Percentiles rank a stretch among this genome's conserved stretches.
phyloP scores from a whole-genome alignment of 805 yeast genomes.

The Ogataea philodendri region DNA sequence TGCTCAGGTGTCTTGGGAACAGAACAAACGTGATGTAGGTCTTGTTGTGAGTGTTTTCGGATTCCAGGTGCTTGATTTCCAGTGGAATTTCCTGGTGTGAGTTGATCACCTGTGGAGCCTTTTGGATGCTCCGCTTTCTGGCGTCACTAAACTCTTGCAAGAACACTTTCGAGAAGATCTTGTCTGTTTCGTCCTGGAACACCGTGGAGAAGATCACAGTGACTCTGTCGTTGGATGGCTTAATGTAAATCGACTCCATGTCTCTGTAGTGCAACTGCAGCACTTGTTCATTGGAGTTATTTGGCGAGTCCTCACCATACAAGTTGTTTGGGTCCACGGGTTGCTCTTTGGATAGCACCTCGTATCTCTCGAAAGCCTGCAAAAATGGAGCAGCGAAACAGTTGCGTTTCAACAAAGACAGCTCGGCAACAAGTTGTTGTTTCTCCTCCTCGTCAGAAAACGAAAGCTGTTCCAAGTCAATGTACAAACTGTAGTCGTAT shows the following conservation, averaged over 20 bases:
- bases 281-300: conserved; percentile 50
- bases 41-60: conserved; percentile 36
- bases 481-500: conserved; percentile 72
- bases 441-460: conserved; percentile 44
- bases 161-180: conserved; percentile 83
- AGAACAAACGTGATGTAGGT: conserved; percentile 65
- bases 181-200: conserved; percentile 96
- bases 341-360: conserved; percentile 50
- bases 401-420: conserved; percentile 78
- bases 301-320: conserved; percentile 39
- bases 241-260: conserved; percentile 84
- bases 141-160: conserved; percentile 95
- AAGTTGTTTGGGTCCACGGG: conserved; percentile 40
- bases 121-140: conserved; percentile 90
- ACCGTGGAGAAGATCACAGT: conserved; percentile 94
- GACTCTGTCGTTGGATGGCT: conserved; percentile 92
- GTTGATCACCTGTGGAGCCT: conserved; percentile 96
- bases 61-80: conserved; percentile 57
- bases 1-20: conserved; percentile 73
- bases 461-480: conserved; percentile 45
- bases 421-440: conserved; percentile 53
- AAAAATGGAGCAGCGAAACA: conserved; percentile 93
- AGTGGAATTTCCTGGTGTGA: conserved; percentile 91
- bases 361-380: conserved; percentile 77
- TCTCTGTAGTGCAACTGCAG: conserved; percentile 84